A percentile compares a stretch with the other conserved stretches of the same genome.
phyloP scores from a whole-genome alignment of 257 asterid genomes.

The Penstemon newberryi region DNA sequence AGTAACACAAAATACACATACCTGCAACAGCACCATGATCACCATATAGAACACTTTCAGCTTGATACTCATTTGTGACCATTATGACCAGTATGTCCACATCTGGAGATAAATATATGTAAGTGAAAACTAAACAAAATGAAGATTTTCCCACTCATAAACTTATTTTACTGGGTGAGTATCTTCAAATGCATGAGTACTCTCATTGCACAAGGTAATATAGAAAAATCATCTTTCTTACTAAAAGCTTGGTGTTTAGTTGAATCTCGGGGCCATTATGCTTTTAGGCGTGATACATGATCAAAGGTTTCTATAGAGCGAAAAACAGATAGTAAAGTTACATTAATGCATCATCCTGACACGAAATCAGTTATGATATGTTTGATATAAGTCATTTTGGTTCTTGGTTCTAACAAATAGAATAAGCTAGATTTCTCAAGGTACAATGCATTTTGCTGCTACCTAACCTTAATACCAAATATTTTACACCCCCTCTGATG shows the following conservation, averaged over 20 bases:
- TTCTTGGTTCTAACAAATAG: slow-evolving; percentile 6
- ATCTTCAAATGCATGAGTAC: slow-evolving; percentile 17
- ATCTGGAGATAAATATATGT: slow-evolving; percentile 49
- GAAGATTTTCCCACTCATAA: slow-evolving; percentile 19
- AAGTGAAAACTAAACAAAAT: slow-evolving; percentile 24
- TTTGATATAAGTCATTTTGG: not conserved
- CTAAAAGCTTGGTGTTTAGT: not conserved
- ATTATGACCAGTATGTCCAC: slow-evolving; percentile 76
- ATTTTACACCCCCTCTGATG: not conserved
- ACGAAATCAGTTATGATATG: not conserved
- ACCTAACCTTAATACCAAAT: slow-evolving; percentile 8
- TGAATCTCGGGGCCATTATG: slow-evolving; percentile 18
- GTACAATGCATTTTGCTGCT: not conserved
- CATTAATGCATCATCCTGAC: slow-evolving; percentile 21
- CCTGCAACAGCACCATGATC: slow-evolving; percentile 87
- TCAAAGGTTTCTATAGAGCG: slow-evolving; percentile 1
- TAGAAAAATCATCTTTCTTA: slow-evolving; percentile 9
- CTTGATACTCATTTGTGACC: slow-evolving; percentile 97
- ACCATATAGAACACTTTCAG: slow-evolving; percentile 85
- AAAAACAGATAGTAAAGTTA: slow-evolving; percentile 14
- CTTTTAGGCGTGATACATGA: slow-evolving; percentile 15
- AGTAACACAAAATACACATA: slow-evolving; percentile 33
- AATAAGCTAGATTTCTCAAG: not conserved
- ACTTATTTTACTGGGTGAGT: slow-evolving; percentile 7
- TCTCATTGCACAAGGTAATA: slow-evolving; percentile 12